Conservation (phyloP, 495 filamentous ascomycete species). For the Aspergillus coremiiformis region DNA sequence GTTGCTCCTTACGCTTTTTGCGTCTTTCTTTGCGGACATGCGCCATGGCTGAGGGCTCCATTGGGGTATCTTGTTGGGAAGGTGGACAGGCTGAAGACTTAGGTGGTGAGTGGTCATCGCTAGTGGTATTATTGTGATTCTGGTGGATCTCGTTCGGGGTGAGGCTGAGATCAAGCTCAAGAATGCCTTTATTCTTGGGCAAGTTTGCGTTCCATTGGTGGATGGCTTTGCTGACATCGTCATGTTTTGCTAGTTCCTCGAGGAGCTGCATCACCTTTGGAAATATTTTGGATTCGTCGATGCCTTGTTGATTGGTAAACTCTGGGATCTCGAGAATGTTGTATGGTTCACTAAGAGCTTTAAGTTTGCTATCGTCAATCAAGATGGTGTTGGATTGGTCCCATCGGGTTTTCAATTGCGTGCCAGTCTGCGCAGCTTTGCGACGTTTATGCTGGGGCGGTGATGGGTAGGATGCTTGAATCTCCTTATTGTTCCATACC, state of each 20-base stretch:
- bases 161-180: constrained; percentile 18
- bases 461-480: constrained; percentile 45
- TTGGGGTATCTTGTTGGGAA: neutral
- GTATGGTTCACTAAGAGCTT: constrained; percentile 73
- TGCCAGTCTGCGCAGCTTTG: neutral
- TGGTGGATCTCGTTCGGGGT: neutral
- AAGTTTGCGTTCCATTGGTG: constrained; percentile 18
- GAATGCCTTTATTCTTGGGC: constrained; percentile 11
- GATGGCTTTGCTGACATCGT: constrained; percentile 37
- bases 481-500: constrained; percentile 56
- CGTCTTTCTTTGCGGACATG: constrained; percentile 11
- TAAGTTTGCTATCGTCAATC: constrained; percentile 74
- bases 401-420: constrained; percentile 40
- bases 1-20: constrained; percentile 9
- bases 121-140: neutral
- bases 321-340: constrained; percentile 78
- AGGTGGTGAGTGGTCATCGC: neutral
- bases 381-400: constrained; percentile 81
- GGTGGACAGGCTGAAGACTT: neutral
- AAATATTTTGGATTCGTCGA: constrained; percentile 29
- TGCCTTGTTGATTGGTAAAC: constrained; percentile 39
- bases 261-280: constrained; percentile 26
- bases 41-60: neutral
- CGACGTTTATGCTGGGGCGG: neutral
- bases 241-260: constrained; percentile 25